phyloP scores from a whole-genome alignment of 2,329 filamentous ascomycete species.

The Fusarium sp. region DNA sequence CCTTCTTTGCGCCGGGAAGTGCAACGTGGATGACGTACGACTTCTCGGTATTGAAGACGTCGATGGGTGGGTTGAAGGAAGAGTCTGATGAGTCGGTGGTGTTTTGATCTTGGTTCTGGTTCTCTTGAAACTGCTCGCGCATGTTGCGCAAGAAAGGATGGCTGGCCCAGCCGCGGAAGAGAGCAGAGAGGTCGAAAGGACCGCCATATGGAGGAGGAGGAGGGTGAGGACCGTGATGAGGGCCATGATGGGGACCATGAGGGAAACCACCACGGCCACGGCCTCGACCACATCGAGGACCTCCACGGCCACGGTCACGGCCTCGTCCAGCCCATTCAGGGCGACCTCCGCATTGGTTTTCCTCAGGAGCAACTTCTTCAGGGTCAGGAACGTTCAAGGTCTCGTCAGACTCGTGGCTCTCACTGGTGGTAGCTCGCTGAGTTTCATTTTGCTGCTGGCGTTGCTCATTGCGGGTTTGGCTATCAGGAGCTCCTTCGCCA shows the following conservation, averaged over 20 bases:
- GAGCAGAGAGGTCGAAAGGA: slow-evolving; percentile 53
- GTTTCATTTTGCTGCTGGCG: slow-evolving; percentile 32
- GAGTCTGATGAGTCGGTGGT: slow-evolving; percentile 64
- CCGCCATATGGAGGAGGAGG: slow-evolving; percentile 22
- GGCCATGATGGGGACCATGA: slow-evolving; percentile 26
- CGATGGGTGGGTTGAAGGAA: slow-evolving; percentile 73
- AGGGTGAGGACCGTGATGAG: slow-evolving; percentile 34
- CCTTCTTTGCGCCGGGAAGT: slow-evolving; percentile 81
- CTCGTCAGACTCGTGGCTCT: slow-evolving; percentile 52
- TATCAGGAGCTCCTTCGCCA: slow-evolving; percentile 42
- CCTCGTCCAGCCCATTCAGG: slow-evolving; percentile 39
- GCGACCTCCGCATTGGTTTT: slow-evolving; percentile 41
- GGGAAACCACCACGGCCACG: slow-evolving; percentile 38
- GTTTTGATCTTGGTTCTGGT: slow-evolving; percentile 16
- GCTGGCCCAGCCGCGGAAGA: slow-evolving; percentile 54
- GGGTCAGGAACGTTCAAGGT: slow-evolving; percentile 49
- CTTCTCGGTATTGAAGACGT: slow-evolving; percentile 76
- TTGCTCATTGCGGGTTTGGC: slow-evolving; percentile 24
- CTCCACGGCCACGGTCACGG: slow-evolving; percentile 35
- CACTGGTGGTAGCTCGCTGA: slow-evolving; percentile 39
- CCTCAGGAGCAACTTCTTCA: slow-evolving; percentile 48
- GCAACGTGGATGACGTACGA: slow-evolving; percentile 79
- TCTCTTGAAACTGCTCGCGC: slow-evolving; percentile 49
- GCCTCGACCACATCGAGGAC: slow-evolving; percentile 35
- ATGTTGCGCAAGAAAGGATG: slow-evolving; percentile 58